phyloP scores from a whole-genome alignment of 495 filamentous ascomycete genomes.

The Penicillium pulvis region DNA sequence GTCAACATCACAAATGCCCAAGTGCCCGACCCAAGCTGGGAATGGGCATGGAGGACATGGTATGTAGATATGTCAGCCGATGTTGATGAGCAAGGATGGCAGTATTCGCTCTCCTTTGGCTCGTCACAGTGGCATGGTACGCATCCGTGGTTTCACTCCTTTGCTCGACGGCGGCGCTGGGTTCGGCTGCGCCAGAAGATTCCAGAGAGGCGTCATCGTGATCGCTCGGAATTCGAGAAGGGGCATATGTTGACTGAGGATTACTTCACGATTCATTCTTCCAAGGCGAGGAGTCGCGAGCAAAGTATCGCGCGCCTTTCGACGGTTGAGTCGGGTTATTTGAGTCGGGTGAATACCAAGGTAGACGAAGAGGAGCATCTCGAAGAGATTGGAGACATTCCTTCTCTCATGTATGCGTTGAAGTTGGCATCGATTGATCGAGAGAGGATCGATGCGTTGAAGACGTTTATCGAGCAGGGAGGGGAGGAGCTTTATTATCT shows the following conservation, averaged over 20 bases:
- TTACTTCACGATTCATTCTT: slow-evolving; percentile 81
- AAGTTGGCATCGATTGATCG: slow-evolving; percentile 76
- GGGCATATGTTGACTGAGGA: slow-evolving; percentile 73
- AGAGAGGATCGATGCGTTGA: slow-evolving; percentile 81
- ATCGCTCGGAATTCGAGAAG: slow-evolving; percentile 38
- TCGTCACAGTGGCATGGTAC: slow-evolving; percentile 90
- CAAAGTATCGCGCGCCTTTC: slow-evolving; percentile 36
- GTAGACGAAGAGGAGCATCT: slow-evolving; percentile 38
- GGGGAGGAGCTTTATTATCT: slow-evolving; percentile 81
- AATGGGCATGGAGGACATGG: slow-evolving; percentile 95
- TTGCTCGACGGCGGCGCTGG: slow-evolving; percentile 88
- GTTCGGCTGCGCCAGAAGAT: slow-evolving; percentile 75
- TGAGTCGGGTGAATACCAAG: slow-evolving; percentile 32
- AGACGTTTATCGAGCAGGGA: slow-evolving; percentile 75
- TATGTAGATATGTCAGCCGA: slow-evolving; percentile 87
- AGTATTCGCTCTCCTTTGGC: slow-evolving; percentile 86
- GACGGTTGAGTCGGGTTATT: slow-evolving; percentile 33
- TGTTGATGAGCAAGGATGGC: slow-evolving; percentile 92
- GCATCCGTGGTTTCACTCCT: slow-evolving; percentile 88
- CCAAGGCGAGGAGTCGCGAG: slow-evolving; percentile 43
- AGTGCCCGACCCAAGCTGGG: slow-evolving; percentile 92
- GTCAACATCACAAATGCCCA: slow-evolving; percentile 91
- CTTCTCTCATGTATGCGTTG: slow-evolving; percentile 63
- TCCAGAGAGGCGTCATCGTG: slow-evolving; percentile 24
- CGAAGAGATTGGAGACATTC: slow-evolving; percentile 67